These are phyloP conservation scores for Boletales sp. DNA, from an alignment of 768 basidiomycete species.

Conservation along the genomic window DNA sequence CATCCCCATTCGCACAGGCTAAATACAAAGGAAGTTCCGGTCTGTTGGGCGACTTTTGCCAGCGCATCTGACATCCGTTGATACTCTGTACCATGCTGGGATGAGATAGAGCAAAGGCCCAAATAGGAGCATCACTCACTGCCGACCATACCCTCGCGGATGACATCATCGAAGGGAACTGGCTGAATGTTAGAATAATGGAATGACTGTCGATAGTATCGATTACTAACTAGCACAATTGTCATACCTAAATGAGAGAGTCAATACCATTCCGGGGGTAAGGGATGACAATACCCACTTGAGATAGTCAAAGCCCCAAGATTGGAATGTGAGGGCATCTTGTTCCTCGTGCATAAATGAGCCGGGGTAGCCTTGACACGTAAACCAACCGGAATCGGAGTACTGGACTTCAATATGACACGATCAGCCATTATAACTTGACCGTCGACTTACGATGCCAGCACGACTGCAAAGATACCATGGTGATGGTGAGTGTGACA, in stretches of 20 bases:
- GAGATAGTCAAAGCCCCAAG: conserved; percentile 62
- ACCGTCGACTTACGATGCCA: conserved; percentile 48
- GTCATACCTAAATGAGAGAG: conserved; percentile 42
- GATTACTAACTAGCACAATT: conserved; percentile 49
- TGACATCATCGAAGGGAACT: conserved; percentile 57
- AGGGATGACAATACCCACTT: conserved; percentile 40
- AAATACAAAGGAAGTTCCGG: conserved; percentile 53
- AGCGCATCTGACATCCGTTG: conserved; percentile 60
- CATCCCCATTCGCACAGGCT: conserved; percentile 68
- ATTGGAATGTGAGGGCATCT: conserved; percentile 55
- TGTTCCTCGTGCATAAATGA: conserved; percentile 59
- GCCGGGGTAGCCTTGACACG: conserved; percentile 57
- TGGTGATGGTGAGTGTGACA: conserved; percentile 1
- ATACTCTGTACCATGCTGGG: conserved; percentile 39
- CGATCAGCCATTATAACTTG: neutral
- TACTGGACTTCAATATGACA: conserved; percentile 37
- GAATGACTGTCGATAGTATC: neutral
- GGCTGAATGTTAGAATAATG: neutral
- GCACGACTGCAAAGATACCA: conserved; percentile 38
- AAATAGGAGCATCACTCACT: conserved; percentile 34
- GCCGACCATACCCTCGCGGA: conserved; percentile 49
- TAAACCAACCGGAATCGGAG: conserved; percentile 67
- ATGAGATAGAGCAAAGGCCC: neutral
- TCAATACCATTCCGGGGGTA: neutral
- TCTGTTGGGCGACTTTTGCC: conserved; percentile 37